These are phyloP conservation scores for Xylariaceae sp. DNA, from an alignment of 2,329 filamentous ascomycete species.

Conservation along the genomic window DNA sequence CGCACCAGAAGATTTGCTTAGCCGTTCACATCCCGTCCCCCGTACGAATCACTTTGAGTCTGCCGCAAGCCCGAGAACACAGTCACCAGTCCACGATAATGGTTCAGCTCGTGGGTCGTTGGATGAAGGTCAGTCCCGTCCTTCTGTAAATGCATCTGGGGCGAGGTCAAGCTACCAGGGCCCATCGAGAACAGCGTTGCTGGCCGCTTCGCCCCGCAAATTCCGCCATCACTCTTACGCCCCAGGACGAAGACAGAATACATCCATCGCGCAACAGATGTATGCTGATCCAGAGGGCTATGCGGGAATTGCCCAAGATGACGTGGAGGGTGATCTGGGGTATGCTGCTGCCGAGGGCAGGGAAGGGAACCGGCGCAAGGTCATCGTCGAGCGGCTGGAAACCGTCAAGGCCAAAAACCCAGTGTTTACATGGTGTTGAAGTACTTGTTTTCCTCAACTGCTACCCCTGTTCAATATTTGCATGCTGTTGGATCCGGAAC, in stretches of 20 bases:
- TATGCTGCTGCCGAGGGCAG: slow-evolving; percentile 92
- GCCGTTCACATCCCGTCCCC: slow-evolving; percentile 60
- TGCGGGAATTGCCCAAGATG: slow-evolving; percentile 42
- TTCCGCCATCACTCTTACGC: slow-evolving; percentile 52
- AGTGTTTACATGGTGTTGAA: slow-evolving; percentile 93
- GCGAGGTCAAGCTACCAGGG: slow-evolving; percentile 38
- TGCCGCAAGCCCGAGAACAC: slow-evolving; percentile 39
- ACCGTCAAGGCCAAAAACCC: slow-evolving; percentile 93
- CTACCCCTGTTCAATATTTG: neutral
- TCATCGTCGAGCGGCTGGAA: slow-evolving; percentile 94
- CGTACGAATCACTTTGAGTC: slow-evolving; percentile 73
- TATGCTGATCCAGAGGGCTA: slow-evolving; percentile 35
- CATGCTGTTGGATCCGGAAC: neutral
- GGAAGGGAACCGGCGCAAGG: slow-evolving; percentile 85
- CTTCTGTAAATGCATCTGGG: slow-evolving; percentile 9
- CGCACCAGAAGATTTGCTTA: slow-evolving; percentile 61
- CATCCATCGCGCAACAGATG: slow-evolving; percentile 49
- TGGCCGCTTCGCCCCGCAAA: slow-evolving; percentile 42
- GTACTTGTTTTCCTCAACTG: neutral
- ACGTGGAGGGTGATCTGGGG: slow-evolving; percentile 85
- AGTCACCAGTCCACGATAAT: slow-evolving; percentile 34
- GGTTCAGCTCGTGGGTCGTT: slow-evolving; percentile 9
- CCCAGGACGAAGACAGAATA: slow-evolving; percentile 45
- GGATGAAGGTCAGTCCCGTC: slow-evolving; percentile 9
- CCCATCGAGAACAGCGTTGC: slow-evolving; percentile 38